Conservation (phyloP, 2,329 filamentous ascomycete species). For the Colletotrichum australisinense region DNA sequence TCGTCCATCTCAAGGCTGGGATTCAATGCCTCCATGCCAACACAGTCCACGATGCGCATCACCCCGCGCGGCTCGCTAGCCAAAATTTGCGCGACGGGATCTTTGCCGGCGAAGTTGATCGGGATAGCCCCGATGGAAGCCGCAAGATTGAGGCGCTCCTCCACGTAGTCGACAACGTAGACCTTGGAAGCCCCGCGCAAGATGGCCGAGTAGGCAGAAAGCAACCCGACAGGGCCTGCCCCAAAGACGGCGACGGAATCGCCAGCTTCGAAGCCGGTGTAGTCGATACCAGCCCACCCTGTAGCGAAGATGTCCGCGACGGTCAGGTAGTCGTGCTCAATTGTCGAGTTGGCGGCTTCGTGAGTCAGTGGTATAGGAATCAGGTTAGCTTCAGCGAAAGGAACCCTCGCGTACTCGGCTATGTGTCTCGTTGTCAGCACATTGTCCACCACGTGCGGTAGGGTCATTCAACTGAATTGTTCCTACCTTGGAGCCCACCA, state of each 20-base stretch:
- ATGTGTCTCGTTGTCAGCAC: background rate
- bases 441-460: too few species aligned
- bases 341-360: slow-evolving; percentile 57
- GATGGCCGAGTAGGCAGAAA: slow-evolving; percentile 48
- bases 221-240: slow-evolving; percentile 71
- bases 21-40: slow-evolving; percentile 38
- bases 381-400: slow-evolving; percentile 75
- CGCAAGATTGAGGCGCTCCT: slow-evolving; percentile 37
- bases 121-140: slow-evolving; percentile 36
- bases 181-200: slow-evolving; percentile 39
- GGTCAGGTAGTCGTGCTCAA: slow-evolving; percentile 69
- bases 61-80: slow-evolving; percentile 30
- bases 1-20: slow-evolving; percentile 31
- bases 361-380: slow-evolving; percentile 61
- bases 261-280: slow-evolving; percentile 68
- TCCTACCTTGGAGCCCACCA: slow-evolving; percentile 18
- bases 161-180: slow-evolving; percentile 39
- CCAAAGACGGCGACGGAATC: slow-evolving; percentile 73
- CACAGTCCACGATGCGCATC: slow-evolving; percentile 35
- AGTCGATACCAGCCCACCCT: slow-evolving; percentile 66
- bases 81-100: slow-evolving; percentile 37
- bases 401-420: slow-evolving; percentile 68
- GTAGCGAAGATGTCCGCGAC: slow-evolving; percentile 58
- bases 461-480: too few species aligned
- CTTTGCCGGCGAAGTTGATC: slow-evolving; percentile 36